A percentile compares a stretch with the other conserved stretches of the same genome.
Evolutionary conservation across 306 rosid genomes (phyloP).

Genomic region (Medicago ruthenica): DNA sequence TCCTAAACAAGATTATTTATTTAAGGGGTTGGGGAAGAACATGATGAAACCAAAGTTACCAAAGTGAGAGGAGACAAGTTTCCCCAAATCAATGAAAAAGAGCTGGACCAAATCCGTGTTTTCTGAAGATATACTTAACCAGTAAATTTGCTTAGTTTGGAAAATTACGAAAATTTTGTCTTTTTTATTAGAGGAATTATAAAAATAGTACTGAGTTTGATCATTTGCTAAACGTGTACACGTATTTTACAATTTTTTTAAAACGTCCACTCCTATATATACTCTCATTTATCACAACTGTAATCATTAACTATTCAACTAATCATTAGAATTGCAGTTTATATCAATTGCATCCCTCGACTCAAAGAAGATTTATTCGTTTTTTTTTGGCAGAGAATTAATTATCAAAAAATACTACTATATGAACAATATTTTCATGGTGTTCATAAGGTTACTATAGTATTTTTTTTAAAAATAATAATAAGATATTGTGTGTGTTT

Average conservation of each 20-base stretch:
- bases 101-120: conserved; percentile 49
- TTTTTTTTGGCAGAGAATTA: no score
- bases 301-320: no score
- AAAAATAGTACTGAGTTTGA: neutral
- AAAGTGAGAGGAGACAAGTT: conserved; percentile 20
- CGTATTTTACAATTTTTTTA: no score
- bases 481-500: neutral
- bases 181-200: neutral
- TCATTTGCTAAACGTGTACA: no score
- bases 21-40: neutral
- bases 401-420: no score
- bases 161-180: neutral
- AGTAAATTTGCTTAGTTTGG: conserved; percentile 22
- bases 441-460: no score
- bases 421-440: no score
- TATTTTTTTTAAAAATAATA: neutral
- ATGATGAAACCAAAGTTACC: neutral
- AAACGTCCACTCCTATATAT: no score
- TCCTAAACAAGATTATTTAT: neutral
- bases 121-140: conserved; percentile 41
- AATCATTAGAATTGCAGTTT: no score
- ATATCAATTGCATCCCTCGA: no score
- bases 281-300: no score
- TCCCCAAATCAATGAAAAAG: conserved; percentile 33
- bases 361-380: no score